These are phyloP conservation scores for Chalaropsis ovoidea DNA, from an alignment of 2,329 filamentous ascomycete species.

Conservation along the genomic window DNA sequence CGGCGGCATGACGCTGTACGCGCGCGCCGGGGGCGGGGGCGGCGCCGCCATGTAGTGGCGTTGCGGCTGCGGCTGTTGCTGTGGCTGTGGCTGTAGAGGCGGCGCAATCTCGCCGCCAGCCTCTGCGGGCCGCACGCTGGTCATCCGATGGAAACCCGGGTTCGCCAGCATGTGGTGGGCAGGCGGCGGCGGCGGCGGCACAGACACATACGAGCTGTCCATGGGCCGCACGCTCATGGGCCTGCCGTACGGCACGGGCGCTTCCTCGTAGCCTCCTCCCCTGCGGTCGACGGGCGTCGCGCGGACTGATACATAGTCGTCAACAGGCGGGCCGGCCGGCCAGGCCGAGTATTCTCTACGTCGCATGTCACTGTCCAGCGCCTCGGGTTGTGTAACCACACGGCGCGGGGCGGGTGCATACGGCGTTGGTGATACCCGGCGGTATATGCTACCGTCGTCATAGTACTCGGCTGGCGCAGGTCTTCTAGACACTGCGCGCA, in stretches of 20 bases:
- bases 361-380: conserved; percentile 29
- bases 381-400: conserved; percentile 54
- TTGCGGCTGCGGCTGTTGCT: conserved; percentile 23
- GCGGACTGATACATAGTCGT: conserved; percentile 43
- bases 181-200: conserved; percentile 41
- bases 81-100: conserved; percentile 4
- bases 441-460: conserved; percentile 43
- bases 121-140: conserved; percentile 36
- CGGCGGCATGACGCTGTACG: conserved; percentile 32
- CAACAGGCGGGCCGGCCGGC: conserved; percentile 35
- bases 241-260: conserved; percentile 42
- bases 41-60: conserved; percentile 30
- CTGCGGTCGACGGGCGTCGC: conserved; percentile 35
- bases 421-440: conserved; percentile 40
- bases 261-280: conserved; percentile 35
- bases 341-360: conserved; percentile 36
- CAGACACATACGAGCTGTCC: neutral
- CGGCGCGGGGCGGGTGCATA: conserved; percentile 41
- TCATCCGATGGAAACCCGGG: conserved; percentile 37
- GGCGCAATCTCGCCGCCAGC: conserved; percentile 16
- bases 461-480: conserved; percentile 39
- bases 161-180: conserved; percentile 41
- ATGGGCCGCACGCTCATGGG: conserved; percentile 14
- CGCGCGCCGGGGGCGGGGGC: conserved; percentile 30
- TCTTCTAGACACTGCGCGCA: conserved; percentile 44